These are phyloP conservation scores for Stipa capillata DNA, from an alignment of 176 grass and related monocot species.

Conservation along the genomic window DNA sequence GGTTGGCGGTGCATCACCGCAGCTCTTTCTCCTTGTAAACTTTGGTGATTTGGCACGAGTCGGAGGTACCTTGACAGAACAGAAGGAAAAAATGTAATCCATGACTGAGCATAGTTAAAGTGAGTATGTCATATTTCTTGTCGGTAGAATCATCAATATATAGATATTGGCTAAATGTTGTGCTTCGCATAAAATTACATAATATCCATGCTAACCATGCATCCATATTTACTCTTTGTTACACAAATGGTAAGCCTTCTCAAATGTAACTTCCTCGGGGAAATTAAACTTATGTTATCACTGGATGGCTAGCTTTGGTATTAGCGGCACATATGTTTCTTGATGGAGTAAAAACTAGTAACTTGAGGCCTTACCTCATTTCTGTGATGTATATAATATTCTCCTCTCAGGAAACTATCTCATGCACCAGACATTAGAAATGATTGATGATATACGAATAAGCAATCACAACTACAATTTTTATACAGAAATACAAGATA, in stretches of 20 bases:
- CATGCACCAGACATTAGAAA: background rate
- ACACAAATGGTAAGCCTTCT: background rate
- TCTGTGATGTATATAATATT: background rate
- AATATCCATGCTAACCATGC: background rate
- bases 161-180: background rate
- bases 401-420: background rate
- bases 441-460: background rate
- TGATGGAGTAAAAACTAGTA: background rate
- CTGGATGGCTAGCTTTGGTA: background rate
- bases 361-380: background rate
- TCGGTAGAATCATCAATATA: constrained; percentile 4
- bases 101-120: background rate
- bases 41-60: constrained; percentile 94
- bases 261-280: background rate
- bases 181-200: background rate
- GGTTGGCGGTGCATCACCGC: constrained; percentile 23
- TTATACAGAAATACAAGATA: background rate
- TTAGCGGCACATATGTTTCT: background rate
- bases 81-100: background rate
- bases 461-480: background rate
- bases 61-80: constrained; percentile 65
- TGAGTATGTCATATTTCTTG: background rate
- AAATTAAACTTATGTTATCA: background rate
- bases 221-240: background rate
- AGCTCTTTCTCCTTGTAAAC: constrained; percentile 82